Base-by-base conservation (phyloP, 2,329 filamentous ascomycete species). In the Cladosporium phlei region DNA sequence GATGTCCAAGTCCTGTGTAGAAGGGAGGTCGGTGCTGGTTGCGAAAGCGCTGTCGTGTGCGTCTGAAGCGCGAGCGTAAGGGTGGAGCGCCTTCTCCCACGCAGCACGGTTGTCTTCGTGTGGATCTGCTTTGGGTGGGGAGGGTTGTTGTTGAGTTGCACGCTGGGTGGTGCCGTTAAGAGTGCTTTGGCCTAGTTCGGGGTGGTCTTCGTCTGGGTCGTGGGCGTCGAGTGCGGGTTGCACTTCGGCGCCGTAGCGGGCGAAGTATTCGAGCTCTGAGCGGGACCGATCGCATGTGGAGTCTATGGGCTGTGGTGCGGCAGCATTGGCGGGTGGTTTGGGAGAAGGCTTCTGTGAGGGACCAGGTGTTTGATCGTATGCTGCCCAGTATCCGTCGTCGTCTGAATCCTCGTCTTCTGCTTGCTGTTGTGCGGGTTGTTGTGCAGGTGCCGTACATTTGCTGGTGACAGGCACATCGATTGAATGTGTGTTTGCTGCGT, bases 211-310 rank as follows among this genome's bases (percentile, higher is more conserved):
- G 56, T 88, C 84, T n/a, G 86, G 86, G 55, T 90, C 86, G 62
- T 90, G 82, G 47, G 80, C 80, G 65, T 91, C 87, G 73, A 91
- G 80, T 24, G 86, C 86, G 2, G 86, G 85, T 62, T 91, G 86
- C 7, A 91, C 85, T 52, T 79, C 73, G n/a, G 60, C 59, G 56
- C 85, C 82, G 63, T 93, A 91, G 61, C 84, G 81, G 14, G 83
- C 79, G 64, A 80, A 91, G 65, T 91, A 91, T 33, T 81, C 81
- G 37, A 84, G 79, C 52, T 90, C 86, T 40, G 75, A 62, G 5
- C 67, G 62, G 16, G 47, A 38, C 20, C 46, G 44, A 25, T 51
- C 46, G 16, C 40, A 17, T 10, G 52, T 52, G 22, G 30, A 24
- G 9, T 17, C 25, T 35, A 24, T 24, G 10, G 53, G 57, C 11